These are phyloP conservation scores for Ustilago hordei DNA, from an alignment of 1,284 basidiomycete genomes.

Conservation along the genomic window DNA sequence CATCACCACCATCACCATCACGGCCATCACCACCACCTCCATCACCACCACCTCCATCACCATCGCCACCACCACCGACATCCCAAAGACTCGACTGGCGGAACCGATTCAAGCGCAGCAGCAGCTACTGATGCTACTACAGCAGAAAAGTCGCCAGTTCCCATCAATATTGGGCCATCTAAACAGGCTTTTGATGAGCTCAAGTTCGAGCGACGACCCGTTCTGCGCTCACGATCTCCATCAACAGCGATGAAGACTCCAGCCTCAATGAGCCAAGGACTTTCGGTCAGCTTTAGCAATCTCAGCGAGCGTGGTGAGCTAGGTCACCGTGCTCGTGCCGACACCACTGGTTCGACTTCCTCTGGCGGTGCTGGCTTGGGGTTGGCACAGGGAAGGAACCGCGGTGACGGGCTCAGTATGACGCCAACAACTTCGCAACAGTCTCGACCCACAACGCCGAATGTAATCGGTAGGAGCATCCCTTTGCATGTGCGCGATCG, in stretches of 20 bases:
- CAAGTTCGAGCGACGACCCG: constrained; percentile 57
- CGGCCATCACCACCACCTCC: constrained; percentile 24
- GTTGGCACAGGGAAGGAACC: constrained; percentile 1
- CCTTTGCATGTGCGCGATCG: constrained; percentile 29
- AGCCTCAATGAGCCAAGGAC: constrained; percentile 1
- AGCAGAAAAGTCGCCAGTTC: constrained; percentile 13
- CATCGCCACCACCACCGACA: constrained; percentile 27
- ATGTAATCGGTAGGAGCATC: constrained; percentile 16
- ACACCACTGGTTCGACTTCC: constrained; percentile 26
- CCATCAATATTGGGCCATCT: constrained; percentile 4
- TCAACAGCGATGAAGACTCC: constrained; percentile 29
- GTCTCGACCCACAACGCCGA: constrained; percentile 37
- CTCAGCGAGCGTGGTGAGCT: constrained; percentile 29
- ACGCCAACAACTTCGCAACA: constrained; percentile 32
- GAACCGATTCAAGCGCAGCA: background rate
- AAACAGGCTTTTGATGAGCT: constrained; percentile 34
- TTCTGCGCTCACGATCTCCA: constrained; percentile 57
- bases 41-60: constrained; percentile 29
- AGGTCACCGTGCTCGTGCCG: constrained; percentile 32
- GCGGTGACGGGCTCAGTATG: constrained; percentile 36
- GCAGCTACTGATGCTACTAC: background rate
- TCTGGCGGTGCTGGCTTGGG: background rate
- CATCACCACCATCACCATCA: constrained; percentile 33
- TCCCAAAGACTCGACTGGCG: constrained; percentile 13
- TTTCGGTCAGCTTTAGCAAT: constrained; percentile 52